Base-by-base conservation (phyloP, 1,284 basidiomycete genomes). In the Schizopora paradoxa region DNA sequence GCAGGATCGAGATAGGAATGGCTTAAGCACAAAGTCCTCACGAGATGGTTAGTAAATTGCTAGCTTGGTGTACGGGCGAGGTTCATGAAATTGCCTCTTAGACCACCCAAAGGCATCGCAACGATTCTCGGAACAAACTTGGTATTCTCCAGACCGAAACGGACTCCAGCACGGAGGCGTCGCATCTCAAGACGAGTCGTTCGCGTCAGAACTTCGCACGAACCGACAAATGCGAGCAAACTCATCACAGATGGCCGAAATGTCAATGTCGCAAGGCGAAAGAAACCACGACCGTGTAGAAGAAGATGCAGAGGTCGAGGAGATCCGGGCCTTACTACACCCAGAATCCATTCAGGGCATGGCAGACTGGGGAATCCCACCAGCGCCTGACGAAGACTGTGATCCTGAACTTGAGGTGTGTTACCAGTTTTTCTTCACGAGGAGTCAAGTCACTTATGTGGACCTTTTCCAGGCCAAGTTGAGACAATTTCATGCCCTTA, bases 321-420 rank as follows among this genome's bases (percentile, higher is more conserved):
- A 62, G n/a, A 73, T 86, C 26, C 71, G 82, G 25, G 58, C 63
- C 3, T 60, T 83, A 0, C 64, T 88, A 14, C 66, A 62, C n/a
- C 86, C 85, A 2, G 75, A 79, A 8, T 68, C 76, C 2, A 79
- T 85, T 52, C 68, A 72, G 2, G 84, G 76, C 5, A 55, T 80
- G 2, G 68, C 68, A 0, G 77, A 90, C 55, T 92, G 87, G 87
- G 89, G 86, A 4, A 88, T 93, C 51, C 86, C 87, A 0, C 71
- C 76, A 0, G 72, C 72, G 38, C 71, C 81, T 1, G 65, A 68
- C 0, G 68, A 68, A 21, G 66, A 74, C 7, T 80, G 76, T 45
- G 77, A 85, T 57, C 72, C 79, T 21, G 67, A 68, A 6, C 70
- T 90, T 40, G 70, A 77, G 60, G 89, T 89, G 52, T 5, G 73